Evolutionary conservation across 306 rosid genomes (phyloP).

Genomic region (Rosa rugosa): DNA sequence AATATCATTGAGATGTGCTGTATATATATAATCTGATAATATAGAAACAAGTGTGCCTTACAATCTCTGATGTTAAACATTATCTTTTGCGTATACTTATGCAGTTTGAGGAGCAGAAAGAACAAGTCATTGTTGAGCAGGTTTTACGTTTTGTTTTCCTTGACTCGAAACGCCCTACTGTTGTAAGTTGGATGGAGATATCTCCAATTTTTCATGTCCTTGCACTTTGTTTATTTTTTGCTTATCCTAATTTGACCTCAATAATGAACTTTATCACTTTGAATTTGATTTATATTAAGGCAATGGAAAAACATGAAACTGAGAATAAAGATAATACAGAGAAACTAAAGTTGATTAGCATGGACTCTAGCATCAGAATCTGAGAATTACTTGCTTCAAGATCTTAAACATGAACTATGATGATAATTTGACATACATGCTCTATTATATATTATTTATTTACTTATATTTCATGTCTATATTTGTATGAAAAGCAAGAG

Average conservation of each 20-base stretch:
- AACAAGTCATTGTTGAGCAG: conserved; percentile 82
- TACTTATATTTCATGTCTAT: neutral
- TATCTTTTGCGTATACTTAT: conserved; percentile 12
- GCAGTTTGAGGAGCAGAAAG: conserved; percentile 44
- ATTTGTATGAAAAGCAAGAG: neutral
- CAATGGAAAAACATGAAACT: conserved; percentile 51
- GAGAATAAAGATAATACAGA: too few species aligned
- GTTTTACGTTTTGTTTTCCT: conserved; percentile 76
- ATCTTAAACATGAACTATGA: neutral
- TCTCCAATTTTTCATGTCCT: neutral
- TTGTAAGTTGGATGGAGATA: conserved; percentile 67
- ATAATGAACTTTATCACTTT: neutral
- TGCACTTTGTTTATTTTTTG: neutral
- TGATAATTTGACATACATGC: neutral
- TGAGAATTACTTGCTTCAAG: neutral
- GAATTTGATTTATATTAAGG: conserved; percentile 37
- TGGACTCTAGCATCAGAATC: too few species aligned
- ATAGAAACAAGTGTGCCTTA: conserved; percentile 16
- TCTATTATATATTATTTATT: neutral
- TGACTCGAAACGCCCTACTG: conserved; percentile 69
- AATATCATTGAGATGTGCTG: neutral
- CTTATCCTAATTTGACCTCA: neutral
- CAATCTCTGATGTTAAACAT: conserved; percentile 16
- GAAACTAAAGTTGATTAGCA: too few species aligned
- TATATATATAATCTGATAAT: neutral